These are phyloP conservation scores for Pterocarpus macrocarpus DNA, from an alignment of 306 rosid genomes.

Conservation along the genomic window DNA sequence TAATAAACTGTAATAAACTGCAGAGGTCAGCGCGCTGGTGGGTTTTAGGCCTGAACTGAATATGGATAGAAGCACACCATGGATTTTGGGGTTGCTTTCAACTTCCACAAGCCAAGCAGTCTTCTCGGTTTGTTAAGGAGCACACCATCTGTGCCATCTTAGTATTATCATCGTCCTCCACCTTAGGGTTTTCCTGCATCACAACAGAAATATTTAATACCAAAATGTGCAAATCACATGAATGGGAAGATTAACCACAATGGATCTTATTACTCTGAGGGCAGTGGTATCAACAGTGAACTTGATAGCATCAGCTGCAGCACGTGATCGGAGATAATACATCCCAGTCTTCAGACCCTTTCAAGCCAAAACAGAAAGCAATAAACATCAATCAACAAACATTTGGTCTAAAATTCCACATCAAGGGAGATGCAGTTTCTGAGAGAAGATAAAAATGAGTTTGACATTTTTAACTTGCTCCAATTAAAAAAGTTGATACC, in stretches of 20 bases:
- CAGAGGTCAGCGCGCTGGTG: not conserved
- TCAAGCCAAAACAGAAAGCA: conserved; percentile 16
- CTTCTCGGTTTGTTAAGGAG: conserved; percentile 83
- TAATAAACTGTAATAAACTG: not conserved
- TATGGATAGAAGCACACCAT: not conserved
- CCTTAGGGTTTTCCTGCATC: conserved; percentile 62
- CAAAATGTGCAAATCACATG: not conserved
- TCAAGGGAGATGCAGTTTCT: not conserved
- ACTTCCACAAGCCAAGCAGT: conserved; percentile 91
- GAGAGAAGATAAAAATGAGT: not conserved
- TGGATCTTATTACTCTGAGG: conserved; percentile 57
- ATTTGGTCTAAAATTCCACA: not conserved
- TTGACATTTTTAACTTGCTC: conserved; percentile 6
- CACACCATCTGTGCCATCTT: conserved; percentile 91
- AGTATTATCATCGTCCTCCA: conserved; percentile 60
- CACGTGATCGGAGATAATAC: conserved; percentile 85
- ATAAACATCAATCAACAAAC: conserved; percentile 31
- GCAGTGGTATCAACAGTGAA: conserved; percentile 80
- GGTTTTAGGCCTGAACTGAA: not conserved
- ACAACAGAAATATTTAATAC: conserved; percentile 8
- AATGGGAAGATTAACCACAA: not conserved
- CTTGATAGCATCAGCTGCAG: conserved; percentile 93
- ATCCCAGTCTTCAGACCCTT: conserved; percentile 93
- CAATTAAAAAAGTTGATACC: conserved; percentile 52
- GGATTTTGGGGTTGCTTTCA: conserved; percentile 43